phyloP scores from a whole-genome alignment of 2,329 filamentous ascomycete species.

The Bertia moriformis region DNA sequence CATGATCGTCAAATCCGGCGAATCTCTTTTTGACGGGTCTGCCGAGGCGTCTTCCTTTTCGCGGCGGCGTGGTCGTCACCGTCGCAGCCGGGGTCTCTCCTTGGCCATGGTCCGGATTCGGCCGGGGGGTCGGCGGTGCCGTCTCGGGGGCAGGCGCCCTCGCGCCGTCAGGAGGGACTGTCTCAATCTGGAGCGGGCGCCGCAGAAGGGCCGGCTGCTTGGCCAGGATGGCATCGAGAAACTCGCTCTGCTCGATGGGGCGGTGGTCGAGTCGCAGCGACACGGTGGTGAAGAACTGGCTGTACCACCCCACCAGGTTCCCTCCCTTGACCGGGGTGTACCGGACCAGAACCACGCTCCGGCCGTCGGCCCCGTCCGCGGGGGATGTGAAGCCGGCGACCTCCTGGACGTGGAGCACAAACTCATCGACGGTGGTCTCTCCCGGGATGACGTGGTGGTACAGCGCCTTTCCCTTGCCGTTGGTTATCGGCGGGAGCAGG shows the following conservation, averaged over 20 bases:
- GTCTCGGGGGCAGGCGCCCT: constrained; percentile 3
- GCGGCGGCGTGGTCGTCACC: constrained; percentile 3
- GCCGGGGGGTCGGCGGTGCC: too few species aligned
- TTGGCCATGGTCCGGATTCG: too few species aligned
- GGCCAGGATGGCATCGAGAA: constrained; percentile 76
- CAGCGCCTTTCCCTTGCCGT: constrained; percentile 71
- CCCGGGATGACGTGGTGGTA: constrained; percentile 44
- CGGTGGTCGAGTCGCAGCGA: constrained; percentile 65
- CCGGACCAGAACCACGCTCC: constrained; percentile 66
- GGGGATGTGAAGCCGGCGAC: constrained; percentile 63
- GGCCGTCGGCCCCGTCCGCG: constrained; percentile 46
- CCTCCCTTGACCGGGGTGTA: constrained; percentile 44
- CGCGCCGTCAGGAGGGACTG: constrained; percentile 8
- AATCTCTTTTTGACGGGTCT: constrained; percentile 42
- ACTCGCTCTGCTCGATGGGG: constrained; percentile 77
- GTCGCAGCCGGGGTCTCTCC: constrained; percentile 8
- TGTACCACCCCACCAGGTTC: constrained; percentile 48
- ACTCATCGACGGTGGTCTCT: constrained; percentile 57
- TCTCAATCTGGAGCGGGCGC: constrained; percentile 44
- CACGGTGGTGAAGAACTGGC: constrained; percentile 52
- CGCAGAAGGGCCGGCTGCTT: constrained; percentile 63
- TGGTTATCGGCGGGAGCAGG: constrained; percentile 59
- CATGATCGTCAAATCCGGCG: constrained; percentile 47
- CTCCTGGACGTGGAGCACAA: constrained; percentile 63
- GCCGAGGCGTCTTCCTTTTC: constrained; percentile 18